phyloP scores from a whole-genome alignment of 345 rosid species.

The Pseudoturritis turrita region DNA sequence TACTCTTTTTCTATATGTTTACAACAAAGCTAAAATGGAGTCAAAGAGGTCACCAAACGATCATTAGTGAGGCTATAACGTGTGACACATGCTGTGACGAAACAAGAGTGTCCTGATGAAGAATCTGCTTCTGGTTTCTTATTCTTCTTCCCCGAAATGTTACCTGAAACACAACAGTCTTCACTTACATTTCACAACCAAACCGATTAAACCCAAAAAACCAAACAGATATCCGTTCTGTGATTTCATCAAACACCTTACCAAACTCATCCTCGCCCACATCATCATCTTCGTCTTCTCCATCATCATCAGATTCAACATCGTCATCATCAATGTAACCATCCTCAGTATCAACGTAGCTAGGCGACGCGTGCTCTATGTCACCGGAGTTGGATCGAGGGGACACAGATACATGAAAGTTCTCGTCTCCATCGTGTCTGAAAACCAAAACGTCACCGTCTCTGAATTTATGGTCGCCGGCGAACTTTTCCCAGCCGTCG shows the following conservation, averaged over 20 bases:
- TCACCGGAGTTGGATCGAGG: background rate
- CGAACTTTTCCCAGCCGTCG: conserved; percentile 28
- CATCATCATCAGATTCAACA: background rate
- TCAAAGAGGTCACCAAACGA: conserved; percentile 21
- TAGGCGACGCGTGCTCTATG: background rate
- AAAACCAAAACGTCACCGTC: conserved; percentile 22
- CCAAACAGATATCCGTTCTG: background rate
- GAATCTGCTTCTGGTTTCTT: conserved; percentile 9
- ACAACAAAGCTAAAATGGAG: background rate
- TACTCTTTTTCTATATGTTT: no score
- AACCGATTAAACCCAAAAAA: background rate
- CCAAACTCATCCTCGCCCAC: background rate
- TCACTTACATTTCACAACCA: background rate
- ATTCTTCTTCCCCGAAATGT: background rate
- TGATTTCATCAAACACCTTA: background rate
- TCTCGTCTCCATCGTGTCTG: conserved; percentile 18
- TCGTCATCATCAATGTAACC: background rate
- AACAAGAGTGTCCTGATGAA: conserved; percentile 5
- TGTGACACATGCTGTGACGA: conserved; percentile 15
- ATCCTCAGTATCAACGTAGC: background rate
- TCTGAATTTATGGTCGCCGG: background rate
- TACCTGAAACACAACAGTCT: conserved; percentile 16
- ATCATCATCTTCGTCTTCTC: background rate
- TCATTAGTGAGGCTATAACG: conserved; percentile 11
- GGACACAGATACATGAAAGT: conserved; percentile 11